A percentile compares a stretch with the other conserved stretches of the same genome.
Conservation (phyloP, 2,329 filamentous ascomycete species). For the Ceratocystiopsis minuta region DNA sequence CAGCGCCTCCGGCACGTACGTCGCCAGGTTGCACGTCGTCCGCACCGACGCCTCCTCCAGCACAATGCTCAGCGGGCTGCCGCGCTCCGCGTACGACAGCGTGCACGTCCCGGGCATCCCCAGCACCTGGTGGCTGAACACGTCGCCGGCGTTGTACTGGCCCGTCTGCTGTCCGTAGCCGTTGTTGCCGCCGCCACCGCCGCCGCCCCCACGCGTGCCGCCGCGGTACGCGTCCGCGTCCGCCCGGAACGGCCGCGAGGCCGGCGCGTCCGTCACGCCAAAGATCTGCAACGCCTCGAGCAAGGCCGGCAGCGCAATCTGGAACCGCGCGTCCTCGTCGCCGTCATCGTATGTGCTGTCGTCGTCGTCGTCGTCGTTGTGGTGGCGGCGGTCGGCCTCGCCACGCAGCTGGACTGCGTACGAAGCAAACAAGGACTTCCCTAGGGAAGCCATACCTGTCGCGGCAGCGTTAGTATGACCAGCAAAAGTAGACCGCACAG, state of each 20-base stretch:
- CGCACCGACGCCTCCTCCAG: constrained; percentile 75
- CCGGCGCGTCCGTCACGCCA: constrained; percentile 55
- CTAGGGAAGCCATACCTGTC: constrained; percentile 60
- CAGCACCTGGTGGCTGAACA: constrained; percentile 68
- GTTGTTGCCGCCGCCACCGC: neutral
- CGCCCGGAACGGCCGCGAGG: constrained; percentile 32
- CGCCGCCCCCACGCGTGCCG: constrained; percentile 28
- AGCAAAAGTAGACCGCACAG: neutral
- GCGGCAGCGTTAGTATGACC: too few relatives aligned
- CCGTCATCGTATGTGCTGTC: constrained; percentile 21
- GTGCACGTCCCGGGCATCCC: constrained; percentile 76
- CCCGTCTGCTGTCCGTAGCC: neutral
- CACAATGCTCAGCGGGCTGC: constrained; percentile 65
- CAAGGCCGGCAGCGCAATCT: constrained; percentile 71
- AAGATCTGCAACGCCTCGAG: constrained; percentile 94
- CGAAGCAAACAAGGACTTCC: constrained; percentile 73
- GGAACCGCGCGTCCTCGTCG: constrained; percentile 43
- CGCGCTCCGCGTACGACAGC: constrained; percentile 56
- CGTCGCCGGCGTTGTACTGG: constrained; percentile 28
- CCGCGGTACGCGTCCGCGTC: constrained; percentile 44
- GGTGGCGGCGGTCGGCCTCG: constrained; percentile 8
- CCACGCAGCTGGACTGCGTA: constrained; percentile 55
- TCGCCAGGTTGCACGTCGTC: constrained; percentile 77
- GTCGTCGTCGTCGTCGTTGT: constrained; percentile 19
- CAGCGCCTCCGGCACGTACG: constrained; percentile 58